These are phyloP conservation scores for Elsinoe ampelina DNA, from an alignment of 2,329 filamentous ascomycete species.

Conservation along the genomic window DNA sequence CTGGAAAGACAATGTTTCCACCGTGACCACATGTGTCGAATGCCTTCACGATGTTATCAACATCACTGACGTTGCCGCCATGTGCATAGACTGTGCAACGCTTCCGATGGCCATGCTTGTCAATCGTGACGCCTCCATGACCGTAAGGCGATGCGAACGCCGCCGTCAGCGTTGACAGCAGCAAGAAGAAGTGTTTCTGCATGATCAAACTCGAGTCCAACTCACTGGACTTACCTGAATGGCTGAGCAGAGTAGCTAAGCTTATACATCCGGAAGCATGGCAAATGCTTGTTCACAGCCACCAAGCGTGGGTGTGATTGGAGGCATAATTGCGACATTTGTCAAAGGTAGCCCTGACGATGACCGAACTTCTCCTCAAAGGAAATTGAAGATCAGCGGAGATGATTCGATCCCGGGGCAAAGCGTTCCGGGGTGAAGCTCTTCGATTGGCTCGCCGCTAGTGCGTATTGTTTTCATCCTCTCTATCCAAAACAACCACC, in stretches of 20 bases:
- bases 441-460: too few relatives aligned
- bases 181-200: background rate
- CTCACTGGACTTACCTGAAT: background rate
- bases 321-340: constrained; percentile 1
- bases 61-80: constrained; percentile 32
- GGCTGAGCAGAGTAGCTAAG: background rate
- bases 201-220: background rate
- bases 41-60: constrained; percentile 33
- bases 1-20: constrained; percentile 42
- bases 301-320: constrained; percentile 4
- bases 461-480: background rate
- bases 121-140: background rate
- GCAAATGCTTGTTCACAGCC: background rate
- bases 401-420: background rate
- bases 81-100: constrained; percentile 34
- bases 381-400: background rate
- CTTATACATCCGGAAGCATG: constrained; percentile 2
- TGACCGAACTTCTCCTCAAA: background rate
- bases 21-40: constrained; percentile 33
- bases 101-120: constrained; percentile 10
- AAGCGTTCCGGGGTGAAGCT: too few relatives aligned
- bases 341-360: too few relatives aligned
- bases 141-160: background rate
- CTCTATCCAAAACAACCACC: background rate
- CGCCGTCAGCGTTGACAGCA: background rate